A percentile compares a stretch with the other conserved stretches of the same genome.
Evolutionary conservation across 169 alveolate genomes (phyloP).

Genomic region (Plasmodium cynomolgi): DNA sequence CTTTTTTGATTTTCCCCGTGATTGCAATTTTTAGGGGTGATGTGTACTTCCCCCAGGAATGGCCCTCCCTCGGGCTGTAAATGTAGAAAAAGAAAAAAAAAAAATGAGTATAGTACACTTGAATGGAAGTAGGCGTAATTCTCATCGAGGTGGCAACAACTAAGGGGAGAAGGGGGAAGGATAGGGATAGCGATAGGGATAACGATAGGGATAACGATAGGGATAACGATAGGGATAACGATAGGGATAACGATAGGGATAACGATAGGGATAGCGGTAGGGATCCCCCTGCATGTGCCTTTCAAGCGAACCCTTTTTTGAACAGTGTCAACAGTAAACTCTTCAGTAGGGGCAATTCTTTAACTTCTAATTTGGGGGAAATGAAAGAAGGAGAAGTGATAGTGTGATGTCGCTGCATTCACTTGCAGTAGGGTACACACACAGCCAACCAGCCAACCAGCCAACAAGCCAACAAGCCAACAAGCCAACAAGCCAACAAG

Average conservation of each 20-base stretch:
- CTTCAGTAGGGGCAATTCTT: constrained; percentile 41
- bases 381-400: background rate
- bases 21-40: constrained; percentile 51
- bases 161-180: background rate
- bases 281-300: background rate
- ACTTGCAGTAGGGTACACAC: background rate
- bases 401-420: background rate
- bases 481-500: no score
- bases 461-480: no score
- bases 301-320: constrained; percentile 16
- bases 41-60: constrained; percentile 1
- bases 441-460: no score
- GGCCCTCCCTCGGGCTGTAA: background rate
- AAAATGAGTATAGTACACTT: background rate
- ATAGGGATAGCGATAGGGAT: no score
- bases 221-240: no score
- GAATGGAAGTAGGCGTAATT: background rate
- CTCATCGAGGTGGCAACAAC: background rate
- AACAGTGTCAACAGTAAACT: constrained; percentile 29
- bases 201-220: no score
- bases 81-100: constrained; percentile 1
- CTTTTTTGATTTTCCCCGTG: constrained; percentile 68
- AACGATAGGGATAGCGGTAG: no score
- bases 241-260: no score
- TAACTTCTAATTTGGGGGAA: constrained; percentile 16